Conservation (phyloP, 768 basidiomycete species). For the Trametes cubensis region DNA sequence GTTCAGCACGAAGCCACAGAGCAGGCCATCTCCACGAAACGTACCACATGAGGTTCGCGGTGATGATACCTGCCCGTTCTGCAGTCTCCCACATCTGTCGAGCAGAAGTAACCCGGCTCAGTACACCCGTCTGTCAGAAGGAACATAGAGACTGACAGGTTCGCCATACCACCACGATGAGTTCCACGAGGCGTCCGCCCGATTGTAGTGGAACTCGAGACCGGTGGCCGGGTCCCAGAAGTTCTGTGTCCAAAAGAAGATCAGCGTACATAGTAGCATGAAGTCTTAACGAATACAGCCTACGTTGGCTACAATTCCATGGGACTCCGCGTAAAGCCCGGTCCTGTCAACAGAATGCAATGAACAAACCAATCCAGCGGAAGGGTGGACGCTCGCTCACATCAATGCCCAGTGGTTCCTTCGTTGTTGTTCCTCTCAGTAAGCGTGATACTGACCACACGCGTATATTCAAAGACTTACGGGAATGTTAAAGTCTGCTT, state of each 20-base stretch:
- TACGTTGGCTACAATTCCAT: slow-evolving; percentile 91
- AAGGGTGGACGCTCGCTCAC: slow-evolving; percentile 43
- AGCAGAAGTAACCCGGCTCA: background rate
- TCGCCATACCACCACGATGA: slow-evolving; percentile 88
- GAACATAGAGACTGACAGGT: slow-evolving; percentile 58
- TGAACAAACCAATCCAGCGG: background rate
- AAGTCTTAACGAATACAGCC: slow-evolving; percentile 22
- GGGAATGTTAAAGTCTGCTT: slow-evolving; percentile 85
- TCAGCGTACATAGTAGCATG: no score
- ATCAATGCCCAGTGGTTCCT: slow-evolving; percentile 92
- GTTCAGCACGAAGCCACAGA: background rate
- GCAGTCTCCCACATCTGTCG: slow-evolving; percentile 90
- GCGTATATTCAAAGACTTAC: slow-evolving; percentile 47
- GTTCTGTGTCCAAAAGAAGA: slow-evolving; percentile 49
- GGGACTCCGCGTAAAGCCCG: slow-evolving; percentile 85
- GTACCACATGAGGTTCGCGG: slow-evolving; percentile 93
- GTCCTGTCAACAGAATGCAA: slow-evolving; percentile 54
- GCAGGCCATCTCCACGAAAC: slow-evolving; percentile 30
- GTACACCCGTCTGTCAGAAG: background rate
- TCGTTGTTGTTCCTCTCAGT: background rate
- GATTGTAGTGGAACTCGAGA: slow-evolving; percentile 74
- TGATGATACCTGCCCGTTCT: slow-evolving; percentile 66
- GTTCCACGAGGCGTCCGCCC: slow-evolving; percentile 61
- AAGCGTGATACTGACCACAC: background rate
- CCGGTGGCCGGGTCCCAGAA: slow-evolving; percentile 79